These are phyloP conservation scores for Yamadazyma dushanensis DNA, from an alignment of 1,139 yeast genomes.

Conservation along the genomic window DNA sequence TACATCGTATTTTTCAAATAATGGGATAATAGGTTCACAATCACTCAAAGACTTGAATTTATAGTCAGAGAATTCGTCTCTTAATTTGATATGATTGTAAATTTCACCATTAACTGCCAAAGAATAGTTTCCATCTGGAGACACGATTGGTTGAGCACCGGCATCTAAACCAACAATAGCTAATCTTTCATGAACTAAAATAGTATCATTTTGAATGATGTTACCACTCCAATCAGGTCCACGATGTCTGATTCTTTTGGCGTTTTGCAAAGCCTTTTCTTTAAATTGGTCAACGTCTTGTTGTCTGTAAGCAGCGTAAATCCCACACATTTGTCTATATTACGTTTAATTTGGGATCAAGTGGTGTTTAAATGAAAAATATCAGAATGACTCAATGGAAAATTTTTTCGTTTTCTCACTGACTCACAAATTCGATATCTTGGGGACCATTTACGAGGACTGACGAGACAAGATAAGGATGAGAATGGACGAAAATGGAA, in stretches of 20 bases:
- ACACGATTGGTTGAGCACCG: constrained; percentile 96
- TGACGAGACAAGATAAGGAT: neutral
- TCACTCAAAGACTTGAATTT: constrained; percentile 84
- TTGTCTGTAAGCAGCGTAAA: constrained; percentile 87
- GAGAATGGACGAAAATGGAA: too few relatives aligned
- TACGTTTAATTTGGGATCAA: neutral
- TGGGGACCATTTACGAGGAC: neutral
- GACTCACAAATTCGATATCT: neutral
- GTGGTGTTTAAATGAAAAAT: neutral
- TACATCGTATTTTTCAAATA: constrained; percentile 78
- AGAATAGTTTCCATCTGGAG: constrained; percentile 69
- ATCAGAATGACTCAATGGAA: neutral
- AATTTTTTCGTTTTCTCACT: constrained; percentile 1
- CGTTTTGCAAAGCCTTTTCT: constrained; percentile 80
- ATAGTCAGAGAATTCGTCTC: constrained; percentile 73
- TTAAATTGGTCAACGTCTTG: constrained; percentile 80
- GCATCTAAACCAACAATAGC: constrained; percentile 94
- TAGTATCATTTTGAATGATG: constrained; percentile 72
- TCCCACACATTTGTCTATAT: constrained; percentile 78
- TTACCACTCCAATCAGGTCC: constrained; percentile 99
- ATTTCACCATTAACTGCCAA: constrained; percentile 97
- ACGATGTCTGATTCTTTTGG: constrained; percentile 94
- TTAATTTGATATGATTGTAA: constrained; percentile 89
- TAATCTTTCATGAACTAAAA: constrained; percentile 89
- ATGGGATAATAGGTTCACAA: constrained; percentile 96